A percentile compares a stretch with the other conserved stretches of the same genome.
Conservation (phyloP, 805 yeast genomes). For the Yarrowia sp. region DNA sequence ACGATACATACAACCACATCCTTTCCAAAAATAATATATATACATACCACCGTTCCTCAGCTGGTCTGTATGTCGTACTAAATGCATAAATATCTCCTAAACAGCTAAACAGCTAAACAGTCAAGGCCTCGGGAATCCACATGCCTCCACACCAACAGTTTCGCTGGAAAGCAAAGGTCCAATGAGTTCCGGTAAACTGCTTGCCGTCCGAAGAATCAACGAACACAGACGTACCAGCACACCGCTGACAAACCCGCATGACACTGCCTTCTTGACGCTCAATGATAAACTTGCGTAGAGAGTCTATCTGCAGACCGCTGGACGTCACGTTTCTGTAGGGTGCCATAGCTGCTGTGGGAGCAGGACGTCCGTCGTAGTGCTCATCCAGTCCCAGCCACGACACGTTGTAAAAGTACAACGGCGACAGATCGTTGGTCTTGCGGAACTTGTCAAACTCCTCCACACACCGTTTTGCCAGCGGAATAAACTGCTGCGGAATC, state of each 20-base stretch:
- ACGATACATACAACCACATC: too few species aligned
- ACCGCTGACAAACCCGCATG: conserved; percentile 50
- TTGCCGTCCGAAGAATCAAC: conserved; percentile 37
- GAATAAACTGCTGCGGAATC: conserved; percentile 46
- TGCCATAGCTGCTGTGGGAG: conserved; percentile 27
- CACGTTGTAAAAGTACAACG: conserved; percentile 60
- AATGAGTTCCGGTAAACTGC: conserved; percentile 36
- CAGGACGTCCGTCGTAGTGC: conserved; percentile 29
- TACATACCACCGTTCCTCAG: too few species aligned
- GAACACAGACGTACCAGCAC: conserved; percentile 48
- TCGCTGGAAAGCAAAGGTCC: conserved; percentile 68
- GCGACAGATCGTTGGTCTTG: conserved; percentile 49
- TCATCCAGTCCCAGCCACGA: conserved; percentile 55
- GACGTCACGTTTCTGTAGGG: conserved; percentile 4
- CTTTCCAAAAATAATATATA: too few species aligned
- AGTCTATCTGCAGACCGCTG: conserved; percentile 34
- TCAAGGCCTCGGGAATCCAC: conserved; percentile 9
- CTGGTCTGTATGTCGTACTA: too few species aligned
- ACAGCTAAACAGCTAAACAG: background rate
- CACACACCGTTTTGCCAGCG: conserved; percentile 43
- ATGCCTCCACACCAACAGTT: conserved; percentile 72
- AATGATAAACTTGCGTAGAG: conserved; percentile 39
- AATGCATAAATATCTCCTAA: too few species aligned
- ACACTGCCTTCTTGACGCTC: conserved; percentile 40
- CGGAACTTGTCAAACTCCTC: conserved; percentile 39